Conservation (phyloP, 139 green algal genomes). For the Raphidocelis subcapitata region DNA sequence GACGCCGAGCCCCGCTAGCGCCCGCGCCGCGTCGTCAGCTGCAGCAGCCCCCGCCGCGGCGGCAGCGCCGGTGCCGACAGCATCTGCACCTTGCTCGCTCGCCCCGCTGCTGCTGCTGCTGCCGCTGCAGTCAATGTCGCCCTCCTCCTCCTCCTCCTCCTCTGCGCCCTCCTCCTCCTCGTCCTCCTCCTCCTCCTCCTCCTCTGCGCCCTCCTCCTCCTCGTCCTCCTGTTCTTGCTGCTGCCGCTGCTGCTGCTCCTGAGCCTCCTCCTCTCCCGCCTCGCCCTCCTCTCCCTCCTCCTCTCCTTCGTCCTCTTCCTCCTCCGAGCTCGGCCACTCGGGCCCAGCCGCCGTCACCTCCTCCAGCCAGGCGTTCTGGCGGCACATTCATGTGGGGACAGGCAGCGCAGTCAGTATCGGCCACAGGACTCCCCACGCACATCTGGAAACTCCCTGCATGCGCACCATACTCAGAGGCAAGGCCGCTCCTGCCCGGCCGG, state of each 20-base stretch:
- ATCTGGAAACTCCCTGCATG: too few relatives aligned
- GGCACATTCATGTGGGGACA: too few relatives aligned
- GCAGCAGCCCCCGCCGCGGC: constrained; percentile 1
- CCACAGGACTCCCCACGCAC: too few relatives aligned
- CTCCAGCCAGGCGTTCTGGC: constrained; percentile 56
- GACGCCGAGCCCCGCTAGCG: too few relatives aligned
- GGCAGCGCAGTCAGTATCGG: too few relatives aligned
- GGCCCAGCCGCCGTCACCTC: constrained; percentile 3
- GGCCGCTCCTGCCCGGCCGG: too few relatives aligned
- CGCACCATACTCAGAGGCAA: too few relatives aligned
- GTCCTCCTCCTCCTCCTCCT: constrained; percentile 11
- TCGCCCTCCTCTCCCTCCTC: constrained; percentile 5
- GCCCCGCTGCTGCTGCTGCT: constrained; percentile 5
- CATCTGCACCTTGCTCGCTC: constrained; percentile 1
- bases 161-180: background rate
- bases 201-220: too few relatives aligned
- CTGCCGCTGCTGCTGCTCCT: too few relatives aligned
- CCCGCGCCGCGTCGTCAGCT: background rate
- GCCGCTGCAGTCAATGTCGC: constrained; percentile 11
- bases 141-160: constrained; percentile 6
- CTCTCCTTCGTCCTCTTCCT: background rate
- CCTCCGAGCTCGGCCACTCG: constrained; percentile 12
- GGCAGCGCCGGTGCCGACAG: background rate
- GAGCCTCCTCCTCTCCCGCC: constrained; percentile 18
- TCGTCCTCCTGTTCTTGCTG: too few relatives aligned